Evolutionary conservation across 176 grass and related monocot genomes (phyloP), one percentile per base, ranked within the genome.

Genomic region (Coix lacrymajobi): DNA sequence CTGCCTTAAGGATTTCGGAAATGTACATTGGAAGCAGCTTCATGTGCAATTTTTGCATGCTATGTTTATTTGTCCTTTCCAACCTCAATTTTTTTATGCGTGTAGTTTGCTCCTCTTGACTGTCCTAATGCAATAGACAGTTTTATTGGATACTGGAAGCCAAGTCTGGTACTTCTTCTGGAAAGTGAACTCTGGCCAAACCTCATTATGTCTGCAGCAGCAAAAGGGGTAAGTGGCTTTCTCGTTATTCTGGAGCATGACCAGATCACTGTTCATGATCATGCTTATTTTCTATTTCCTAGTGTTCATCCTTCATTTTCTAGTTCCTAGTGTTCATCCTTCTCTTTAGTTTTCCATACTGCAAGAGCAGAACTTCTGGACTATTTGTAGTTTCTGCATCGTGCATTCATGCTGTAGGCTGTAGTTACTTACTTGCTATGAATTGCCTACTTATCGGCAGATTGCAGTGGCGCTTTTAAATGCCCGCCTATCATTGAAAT

Each of bases 131-230:
- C 79, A 77, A 71, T 95, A 69, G 73, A 90, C 46, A 92, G 74
- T 64, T 91, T 98, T 81, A 79, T 98, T 66, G 69, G 76, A 66
- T 90, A 99, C 75, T 99, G 93, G 96, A 85, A 93, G 15, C 96
- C 96, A 64, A 76, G 75, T 78, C 73, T 90, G 25, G 75, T 92
- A 63, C 85, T 96, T 87, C 85, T 99, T 81, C 90, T 99, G 86
- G 96, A 99, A 84, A 99, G 91, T 85, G 93, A 99, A 83, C 87
- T 96, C 52, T 99, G 96, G 93, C 93, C 96, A 75, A 96, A 95
- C 82, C 96, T 99, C 85, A 92, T 99, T 37, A 40, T 98, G 52
- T 91, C 85, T 66, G 91, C 93, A 51, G 62, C 96, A 69, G 69
- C 88, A 30, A 95, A 93, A 90, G 87, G 87, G 74, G 93, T 95